Conservation (phyloP, 805 yeast species). For the Groenewaldozyma salmanticensis region DNA sequence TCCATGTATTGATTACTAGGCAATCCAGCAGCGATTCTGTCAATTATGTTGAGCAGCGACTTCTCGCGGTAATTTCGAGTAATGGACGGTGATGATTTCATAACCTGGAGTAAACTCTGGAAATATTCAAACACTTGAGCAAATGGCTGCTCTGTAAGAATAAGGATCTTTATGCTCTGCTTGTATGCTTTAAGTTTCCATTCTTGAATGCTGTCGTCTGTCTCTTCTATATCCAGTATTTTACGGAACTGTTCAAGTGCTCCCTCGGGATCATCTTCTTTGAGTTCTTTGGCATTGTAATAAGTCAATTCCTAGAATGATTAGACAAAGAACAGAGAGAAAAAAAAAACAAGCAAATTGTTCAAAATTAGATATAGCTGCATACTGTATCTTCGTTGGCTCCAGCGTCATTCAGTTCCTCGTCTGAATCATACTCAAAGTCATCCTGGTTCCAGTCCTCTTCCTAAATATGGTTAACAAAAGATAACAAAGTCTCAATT, state of each 20-base stretch:
- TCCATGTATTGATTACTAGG: constrained; percentile 20
- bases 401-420: constrained; percentile 22
- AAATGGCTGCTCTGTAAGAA: constrained; percentile 12
- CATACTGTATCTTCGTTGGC: constrained; percentile 16
- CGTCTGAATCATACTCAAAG: constrained; percentile 31
- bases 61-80: constrained; percentile 28
- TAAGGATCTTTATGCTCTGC: constrained; percentile 28
- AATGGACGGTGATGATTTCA: constrained; percentile 14
- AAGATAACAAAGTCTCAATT: background rate
- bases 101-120: constrained; percentile 14
- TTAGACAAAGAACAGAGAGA: constrained; percentile 1
- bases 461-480: background rate
- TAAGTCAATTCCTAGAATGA: constrained; percentile 25
- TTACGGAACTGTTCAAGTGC: constrained; percentile 24
- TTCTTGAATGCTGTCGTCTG: constrained; percentile 7
- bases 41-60: constrained; percentile 26
- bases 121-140: constrained; percentile 17
- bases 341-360: too few relatives aligned
- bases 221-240: constrained; percentile 19
- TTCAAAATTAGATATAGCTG: background rate
- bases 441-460: constrained; percentile 15
- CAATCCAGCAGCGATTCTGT: constrained; percentile 15
- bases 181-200: constrained; percentile 29
- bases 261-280: constrained; percentile 26
- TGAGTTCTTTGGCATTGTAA: constrained; percentile 29